Percentiles rank a stretch among this genome's conserved stretches.
These are phyloP conservation scores for Erythrophleum fordii DNA, from an alignment of 306 rosid genomes.

Conservation along the genomic window DNA sequence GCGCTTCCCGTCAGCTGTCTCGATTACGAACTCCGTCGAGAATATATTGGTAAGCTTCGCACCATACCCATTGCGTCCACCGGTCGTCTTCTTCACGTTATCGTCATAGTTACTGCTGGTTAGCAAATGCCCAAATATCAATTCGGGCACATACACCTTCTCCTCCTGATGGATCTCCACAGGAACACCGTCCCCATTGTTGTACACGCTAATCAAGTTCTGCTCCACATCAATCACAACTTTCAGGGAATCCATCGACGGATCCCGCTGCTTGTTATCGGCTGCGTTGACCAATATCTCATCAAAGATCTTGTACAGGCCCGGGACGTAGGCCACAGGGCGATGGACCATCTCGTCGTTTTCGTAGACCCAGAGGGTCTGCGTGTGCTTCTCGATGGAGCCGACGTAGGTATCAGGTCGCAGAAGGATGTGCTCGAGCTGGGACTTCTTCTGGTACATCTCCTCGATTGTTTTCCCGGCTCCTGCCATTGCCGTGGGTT, in stretches of 20 bases:
- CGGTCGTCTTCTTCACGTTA: slow-evolving; percentile 83
- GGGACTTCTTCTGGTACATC: slow-evolving; percentile 89
- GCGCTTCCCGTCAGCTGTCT: slow-evolving; percentile 90
- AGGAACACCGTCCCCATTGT: slow-evolving; percentile 90
- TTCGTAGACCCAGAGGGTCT: slow-evolving; percentile 80
- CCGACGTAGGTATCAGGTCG: slow-evolving; percentile 97
- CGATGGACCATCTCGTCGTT: slow-evolving; percentile 75
- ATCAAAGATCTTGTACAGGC: slow-evolving; percentile 92
- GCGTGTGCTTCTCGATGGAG: slow-evolving; percentile 88
- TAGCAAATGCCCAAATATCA: slow-evolving; percentile 86
- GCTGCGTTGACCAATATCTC: slow-evolving; percentile 96
- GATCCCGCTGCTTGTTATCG: slow-evolving; percentile 93
- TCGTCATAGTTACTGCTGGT: slow-evolving; percentile 95
- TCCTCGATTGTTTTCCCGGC: slow-evolving; percentile 70
- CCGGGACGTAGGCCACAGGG: slow-evolving; percentile 75
- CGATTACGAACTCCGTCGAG: slow-evolving; percentile 83
- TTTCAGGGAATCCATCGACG: slow-evolving; percentile 69
- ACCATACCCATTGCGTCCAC: slow-evolving; percentile 92
- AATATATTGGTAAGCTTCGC: slow-evolving; percentile 95
- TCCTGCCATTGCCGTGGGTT: slow-evolving; percentile 18
- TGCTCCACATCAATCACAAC: slow-evolving; percentile 67
- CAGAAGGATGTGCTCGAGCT: slow-evolving; percentile 95
- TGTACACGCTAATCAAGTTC: slow-evolving; percentile 62
- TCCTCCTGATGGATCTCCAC: slow-evolving; percentile 95
- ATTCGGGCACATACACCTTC: slow-evolving; percentile 88